phyloP scores from a whole-genome alignment of 805 yeast genomes.

The Pichia manshurica region DNA sequence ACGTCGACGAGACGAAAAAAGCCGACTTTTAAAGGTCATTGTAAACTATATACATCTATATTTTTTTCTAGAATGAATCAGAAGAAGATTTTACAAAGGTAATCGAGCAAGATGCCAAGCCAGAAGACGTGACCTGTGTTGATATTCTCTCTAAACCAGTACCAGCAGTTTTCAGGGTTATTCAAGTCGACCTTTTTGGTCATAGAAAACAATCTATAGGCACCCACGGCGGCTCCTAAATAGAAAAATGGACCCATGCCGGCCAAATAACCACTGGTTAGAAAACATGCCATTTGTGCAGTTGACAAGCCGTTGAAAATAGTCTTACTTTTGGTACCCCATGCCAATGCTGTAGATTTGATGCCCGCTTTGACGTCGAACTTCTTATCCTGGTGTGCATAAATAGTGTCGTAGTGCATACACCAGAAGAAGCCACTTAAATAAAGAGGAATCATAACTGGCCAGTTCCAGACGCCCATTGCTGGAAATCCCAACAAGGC shows the following conservation, averaged over 20 bases:
- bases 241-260: constrained; percentile 87
- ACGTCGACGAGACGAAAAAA: constrained; percentile 9
- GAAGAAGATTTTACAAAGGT: constrained; percentile 42
- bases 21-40: constrained; percentile 3
- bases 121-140: constrained; percentile 66
- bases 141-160: constrained; percentile 69
- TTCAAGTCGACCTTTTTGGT: constrained; percentile 72
- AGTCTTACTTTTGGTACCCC: constrained; percentile 78
- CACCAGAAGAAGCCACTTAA: constrained; percentile 83
- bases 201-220: constrained; percentile 62
- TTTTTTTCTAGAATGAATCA: too few species aligned
- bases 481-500: constrained; percentile 93
- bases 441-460: constrained; percentile 74
- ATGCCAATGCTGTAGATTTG: constrained; percentile 89
- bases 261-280: constrained; percentile 64
- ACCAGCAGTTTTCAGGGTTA: constrained; percentile 78
- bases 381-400: constrained; percentile 94
- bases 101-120: constrained; percentile 62
- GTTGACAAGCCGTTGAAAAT: constrained; percentile 58
- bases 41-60: too few species aligned
- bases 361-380: constrained; percentile 89
- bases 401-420: constrained; percentile 91
- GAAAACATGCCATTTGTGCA: constrained; percentile 60
- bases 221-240: constrained; percentile 59
- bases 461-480: constrained; percentile 75